phyloP scores from a whole-genome alignment of 1,284 basidiomycete genomes.

The Puccinia horiana region DNA sequence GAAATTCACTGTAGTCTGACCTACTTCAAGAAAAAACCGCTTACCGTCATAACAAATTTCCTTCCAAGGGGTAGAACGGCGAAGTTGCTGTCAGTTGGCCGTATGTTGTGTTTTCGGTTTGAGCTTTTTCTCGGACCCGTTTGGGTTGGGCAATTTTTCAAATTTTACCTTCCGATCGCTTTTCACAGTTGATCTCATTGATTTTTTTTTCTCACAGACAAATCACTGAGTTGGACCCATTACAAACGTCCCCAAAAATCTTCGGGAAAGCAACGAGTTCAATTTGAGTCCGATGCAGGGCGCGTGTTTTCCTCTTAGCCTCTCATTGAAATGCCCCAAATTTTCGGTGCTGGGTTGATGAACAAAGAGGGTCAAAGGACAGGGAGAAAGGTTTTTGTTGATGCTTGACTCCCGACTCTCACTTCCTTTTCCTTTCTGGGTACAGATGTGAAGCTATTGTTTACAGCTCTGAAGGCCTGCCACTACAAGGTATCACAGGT shows the following conservation, averaged over 20 bases:
- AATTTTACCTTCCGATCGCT: not conserved
- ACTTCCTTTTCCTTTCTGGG: not conserved
- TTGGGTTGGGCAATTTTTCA: slow-evolving; percentile 19
- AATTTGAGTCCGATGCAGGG: slow-evolving; percentile 90
- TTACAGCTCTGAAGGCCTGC: slow-evolving; percentile 75
- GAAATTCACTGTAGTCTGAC: too few relatives aligned
- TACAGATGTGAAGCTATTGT: slow-evolving; percentile 71
- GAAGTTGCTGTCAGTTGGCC: too few relatives aligned
- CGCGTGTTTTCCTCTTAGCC: slow-evolving; percentile 64
- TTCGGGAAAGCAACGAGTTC: slow-evolving; percentile 82
- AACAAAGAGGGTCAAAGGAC: too few relatives aligned
- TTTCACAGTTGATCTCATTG: not conserved
- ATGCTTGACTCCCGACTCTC: not conserved
- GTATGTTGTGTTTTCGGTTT: too few relatives aligned
- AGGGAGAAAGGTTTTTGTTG: not conserved
- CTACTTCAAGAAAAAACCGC: too few relatives aligned
- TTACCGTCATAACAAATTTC: too few relatives aligned
- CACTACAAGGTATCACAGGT: slow-evolving; percentile 85
- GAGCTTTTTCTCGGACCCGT: slow-evolving; percentile 29
- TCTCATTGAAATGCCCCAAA: slow-evolving; percentile 37
- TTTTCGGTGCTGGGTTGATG: too few relatives aligned
- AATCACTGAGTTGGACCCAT: slow-evolving; percentile 93
- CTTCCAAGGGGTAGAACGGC: too few relatives aligned
- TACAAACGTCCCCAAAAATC: slow-evolving; percentile 73
- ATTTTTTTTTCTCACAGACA: not conserved